Conservation (phyloP, 495 filamentous ascomycete genomes). For the Xylaria grammica region DNA sequence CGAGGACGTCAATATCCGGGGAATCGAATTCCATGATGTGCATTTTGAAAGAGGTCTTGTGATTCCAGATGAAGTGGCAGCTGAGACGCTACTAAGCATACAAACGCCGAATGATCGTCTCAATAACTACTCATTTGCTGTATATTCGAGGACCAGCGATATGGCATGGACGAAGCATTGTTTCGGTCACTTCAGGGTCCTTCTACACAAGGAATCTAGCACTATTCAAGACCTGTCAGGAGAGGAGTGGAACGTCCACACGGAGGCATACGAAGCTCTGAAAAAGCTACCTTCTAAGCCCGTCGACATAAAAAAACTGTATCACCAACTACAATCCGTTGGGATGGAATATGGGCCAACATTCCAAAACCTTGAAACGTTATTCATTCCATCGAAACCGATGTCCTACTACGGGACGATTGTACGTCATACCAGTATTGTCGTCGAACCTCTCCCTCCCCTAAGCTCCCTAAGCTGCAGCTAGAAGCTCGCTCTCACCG, state of each 20-base stretch:
- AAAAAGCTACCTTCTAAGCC: slow-evolving; percentile 18
- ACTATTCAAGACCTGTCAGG: slow-evolving; percentile 1
- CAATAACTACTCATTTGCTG: slow-evolving; percentile 3
- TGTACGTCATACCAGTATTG: not conserved
- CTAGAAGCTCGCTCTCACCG: no score
- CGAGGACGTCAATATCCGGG: slow-evolving; percentile 21
- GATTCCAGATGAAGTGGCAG: slow-evolving; percentile 31
- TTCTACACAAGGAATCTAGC: not conserved
- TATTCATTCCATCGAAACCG: slow-evolving; percentile 18
- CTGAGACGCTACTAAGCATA: slow-evolving; percentile 11
- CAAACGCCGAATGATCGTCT: not conserved
- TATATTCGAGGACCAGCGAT: slow-evolving; percentile 5
- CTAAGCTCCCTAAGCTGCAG: no score
- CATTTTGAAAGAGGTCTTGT: slow-evolving; percentile 42
- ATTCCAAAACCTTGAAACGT: slow-evolving; percentile 45
- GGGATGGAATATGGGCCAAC: slow-evolving; percentile 53
- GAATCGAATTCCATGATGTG: slow-evolving; percentile 29
- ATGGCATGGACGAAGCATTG: slow-evolving; percentile 13
- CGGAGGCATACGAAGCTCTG: slow-evolving; percentile 18
- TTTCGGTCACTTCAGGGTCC: not conserved
- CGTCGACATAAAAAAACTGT: slow-evolving; percentile 32
- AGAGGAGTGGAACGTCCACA: not conserved
- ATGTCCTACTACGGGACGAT: slow-evolving; percentile 25
- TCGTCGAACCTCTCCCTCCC: no score
- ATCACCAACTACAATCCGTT: slow-evolving; percentile 37